These are phyloP conservation scores for Penicillium malachiteum DNA, from an alignment of 495 filamentous ascomycete species.

Conservation along the genomic window DNA sequence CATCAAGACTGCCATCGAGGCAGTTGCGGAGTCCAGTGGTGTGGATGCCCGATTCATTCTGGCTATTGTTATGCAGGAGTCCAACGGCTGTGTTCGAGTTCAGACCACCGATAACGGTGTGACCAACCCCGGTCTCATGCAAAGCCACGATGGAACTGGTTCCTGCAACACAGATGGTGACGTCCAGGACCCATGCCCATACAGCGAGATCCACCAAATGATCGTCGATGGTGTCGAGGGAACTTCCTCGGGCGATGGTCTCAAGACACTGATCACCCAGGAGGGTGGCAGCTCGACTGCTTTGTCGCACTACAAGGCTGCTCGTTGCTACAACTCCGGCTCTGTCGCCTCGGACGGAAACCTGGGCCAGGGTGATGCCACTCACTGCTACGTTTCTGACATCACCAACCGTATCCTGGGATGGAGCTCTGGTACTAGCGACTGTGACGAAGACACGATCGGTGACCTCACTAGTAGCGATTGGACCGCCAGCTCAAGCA, in stretches of 20 bases:
- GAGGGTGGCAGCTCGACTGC: slow-evolving; percentile 27
- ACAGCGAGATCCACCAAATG: slow-evolving; percentile 45
- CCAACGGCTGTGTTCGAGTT: slow-evolving; percentile 57
- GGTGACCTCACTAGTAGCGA: slow-evolving; percentile 6
- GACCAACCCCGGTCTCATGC: slow-evolving; percentile 58
- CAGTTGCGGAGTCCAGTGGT: slow-evolving; percentile 31
- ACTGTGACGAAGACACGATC: slow-evolving; percentile 17
- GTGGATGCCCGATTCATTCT: slow-evolving; percentile 60
- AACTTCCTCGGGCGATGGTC: slow-evolving; percentile 41
- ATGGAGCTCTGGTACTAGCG: slow-evolving; percentile 35
- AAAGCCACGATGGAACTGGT: slow-evolving; percentile 47
- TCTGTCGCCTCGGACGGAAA: slow-evolving; percentile 43
- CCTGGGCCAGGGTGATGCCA: slow-evolving; percentile 50
- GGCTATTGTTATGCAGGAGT: slow-evolving; percentile 58
- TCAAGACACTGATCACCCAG: slow-evolving; percentile 34
- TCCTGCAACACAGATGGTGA: slow-evolving; percentile 42
- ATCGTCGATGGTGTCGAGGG: slow-evolving; percentile 47
- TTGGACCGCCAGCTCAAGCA: slow-evolving; percentile 12
- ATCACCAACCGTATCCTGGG: slow-evolving; percentile 57
- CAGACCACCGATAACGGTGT: slow-evolving; percentile 45
- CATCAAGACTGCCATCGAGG: slow-evolving; percentile 40
- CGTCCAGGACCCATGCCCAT: slow-evolving; percentile 45
- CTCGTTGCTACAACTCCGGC: slow-evolving; percentile 60
- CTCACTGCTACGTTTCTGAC: slow-evolving; percentile 57
- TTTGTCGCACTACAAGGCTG: slow-evolving; percentile 47